phyloP scores from a whole-genome alignment of 2,329 filamentous ascomycete species.

The Furcasterigmium furcatum region DNA sequence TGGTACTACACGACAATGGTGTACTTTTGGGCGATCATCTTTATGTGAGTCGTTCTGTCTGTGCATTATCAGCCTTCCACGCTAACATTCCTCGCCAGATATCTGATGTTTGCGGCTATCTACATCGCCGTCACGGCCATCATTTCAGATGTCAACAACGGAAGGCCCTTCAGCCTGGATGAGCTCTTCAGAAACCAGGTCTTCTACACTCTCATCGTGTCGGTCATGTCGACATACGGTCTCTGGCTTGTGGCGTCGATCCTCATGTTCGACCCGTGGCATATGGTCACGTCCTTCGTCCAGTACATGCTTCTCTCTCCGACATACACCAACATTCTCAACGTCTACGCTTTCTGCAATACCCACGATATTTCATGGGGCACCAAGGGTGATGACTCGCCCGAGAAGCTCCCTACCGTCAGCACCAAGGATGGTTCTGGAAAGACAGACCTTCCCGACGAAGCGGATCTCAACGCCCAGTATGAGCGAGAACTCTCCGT shows the following conservation, averaged over 20 bases:
- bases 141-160: conserved; percentile 60
- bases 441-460: conserved; percentile 94
- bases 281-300: conserved; percentile 94
- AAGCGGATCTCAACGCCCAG: conserved; percentile 90
- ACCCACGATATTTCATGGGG: conserved; percentile 98
- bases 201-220: conserved; percentile 93
- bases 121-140: conserved; percentile 92
- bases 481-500: conserved; percentile 81
- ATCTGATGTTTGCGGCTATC: conserved; percentile 90
- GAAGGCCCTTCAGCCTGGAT: conserved; percentile 62
- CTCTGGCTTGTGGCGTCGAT: conserved; percentile 90
- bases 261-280: conserved; percentile 97
- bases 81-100: conserved; percentile 45
- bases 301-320: conserved; percentile 95
- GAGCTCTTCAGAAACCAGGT: conserved; percentile 82
- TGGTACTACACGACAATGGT: conserved; percentile 95
- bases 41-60: conserved; percentile 60
- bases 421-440: conserved; percentile 84
- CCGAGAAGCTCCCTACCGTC: conserved; percentile 84
- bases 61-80: too few relatives aligned
- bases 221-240: conserved; percentile 85
- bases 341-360: conserved; percentile 98
- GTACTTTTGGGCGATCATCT: conserved; percentile 96
- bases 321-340: conserved; percentile 97
- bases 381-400: conserved; percentile 96